Percentiles rank a stretch among this genome's conserved stretches.
Evolutionary conservation across 768 basidiomycete genomes (phyloP).

Genomic region (Candolleomyces efflorescens): DNA sequence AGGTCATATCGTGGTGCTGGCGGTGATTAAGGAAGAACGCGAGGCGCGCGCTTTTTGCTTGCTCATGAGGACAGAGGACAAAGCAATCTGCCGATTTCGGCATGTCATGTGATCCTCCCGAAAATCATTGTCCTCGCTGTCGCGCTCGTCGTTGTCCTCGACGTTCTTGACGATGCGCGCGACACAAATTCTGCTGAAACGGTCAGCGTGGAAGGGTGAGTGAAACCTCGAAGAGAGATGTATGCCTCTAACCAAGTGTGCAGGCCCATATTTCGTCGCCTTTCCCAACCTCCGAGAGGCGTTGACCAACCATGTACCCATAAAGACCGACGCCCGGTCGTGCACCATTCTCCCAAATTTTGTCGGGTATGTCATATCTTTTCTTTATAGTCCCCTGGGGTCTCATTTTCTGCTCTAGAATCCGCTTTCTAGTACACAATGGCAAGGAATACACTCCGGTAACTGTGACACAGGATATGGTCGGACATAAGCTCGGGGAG

Average conservation of each 20-base stretch:
- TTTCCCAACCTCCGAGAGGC: constrained; percentile 87
- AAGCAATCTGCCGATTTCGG: not conserved
- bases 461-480: constrained; percentile 92
- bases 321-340: constrained; percentile 81
- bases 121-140: not conserved
- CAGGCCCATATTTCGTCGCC: constrained; percentile 92
- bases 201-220: constrained; percentile 85
- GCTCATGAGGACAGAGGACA: not conserved
- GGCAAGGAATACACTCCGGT: constrained; percentile 89
- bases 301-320: constrained; percentile 74
- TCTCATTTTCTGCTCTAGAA: constrained; percentile 33
- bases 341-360: constrained; percentile 96
- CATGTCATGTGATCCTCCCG: not conserved
- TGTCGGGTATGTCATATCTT: constrained; percentile 65
- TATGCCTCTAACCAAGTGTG: not conserved
- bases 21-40: not conserved
- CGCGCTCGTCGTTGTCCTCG: not conserved
- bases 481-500: constrained; percentile 96
- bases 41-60: not conserved
- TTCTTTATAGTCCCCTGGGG: not conserved
- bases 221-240: not conserved
- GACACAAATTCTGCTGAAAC: constrained; percentile 52
- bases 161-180: constrained; percentile 47
- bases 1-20: not conserved
- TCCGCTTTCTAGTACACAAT: constrained; percentile 92